Conservation (phyloP, 257 asterid genomes). For the Solanum bukasovii region DNA sequence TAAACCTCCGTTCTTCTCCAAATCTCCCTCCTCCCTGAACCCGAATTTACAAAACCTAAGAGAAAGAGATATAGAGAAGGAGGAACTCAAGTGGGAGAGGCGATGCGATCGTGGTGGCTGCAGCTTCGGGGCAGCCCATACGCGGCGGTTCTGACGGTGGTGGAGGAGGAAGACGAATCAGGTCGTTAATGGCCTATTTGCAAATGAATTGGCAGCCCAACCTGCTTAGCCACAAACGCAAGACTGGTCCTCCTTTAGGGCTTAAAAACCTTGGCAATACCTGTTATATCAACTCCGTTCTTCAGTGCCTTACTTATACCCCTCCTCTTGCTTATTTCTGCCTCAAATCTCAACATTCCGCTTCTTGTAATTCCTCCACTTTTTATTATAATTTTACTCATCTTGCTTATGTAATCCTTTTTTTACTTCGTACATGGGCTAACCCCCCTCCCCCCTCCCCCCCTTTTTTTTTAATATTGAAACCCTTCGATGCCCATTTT, state of each 20-base stretch:
- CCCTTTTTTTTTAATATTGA: not conserved
- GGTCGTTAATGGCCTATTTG: slow-evolving; percentile 72
- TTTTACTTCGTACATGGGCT: not conserved
- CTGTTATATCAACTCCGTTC: slow-evolving; percentile 95
- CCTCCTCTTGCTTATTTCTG: slow-evolving; percentile 95
- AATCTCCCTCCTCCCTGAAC: not conserved
- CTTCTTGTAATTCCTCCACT: slow-evolving; percentile 39
- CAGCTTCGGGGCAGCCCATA: not conserved
- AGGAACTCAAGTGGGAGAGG: slow-evolving; percentile 7
- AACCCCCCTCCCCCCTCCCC: not conserved
- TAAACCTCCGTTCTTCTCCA: not conserved
- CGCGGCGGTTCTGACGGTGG: slow-evolving; percentile 21
- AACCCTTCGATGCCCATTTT: not conserved
- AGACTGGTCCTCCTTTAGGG: slow-evolving; percentile 89
- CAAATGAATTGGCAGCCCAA: slow-evolving; percentile 99
- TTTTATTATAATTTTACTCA: not conserved
- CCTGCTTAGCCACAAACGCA: slow-evolving; percentile 62
- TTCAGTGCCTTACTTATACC: slow-evolving; percentile 96
- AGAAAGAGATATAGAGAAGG: not conserved
- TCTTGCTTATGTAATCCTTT: not conserved
- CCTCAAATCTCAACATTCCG: slow-evolving; percentile 75
- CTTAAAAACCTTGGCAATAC: slow-evolving; percentile 88
- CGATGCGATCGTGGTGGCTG: slow-evolving; percentile 21
- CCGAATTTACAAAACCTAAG: not conserved
- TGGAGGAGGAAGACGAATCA: slow-evolving; percentile 30